Evolutionary conservation across 192 early-diverging fungal genomes (phyloP).

Genomic region (Fimicolochytrium jonesii): DNA sequence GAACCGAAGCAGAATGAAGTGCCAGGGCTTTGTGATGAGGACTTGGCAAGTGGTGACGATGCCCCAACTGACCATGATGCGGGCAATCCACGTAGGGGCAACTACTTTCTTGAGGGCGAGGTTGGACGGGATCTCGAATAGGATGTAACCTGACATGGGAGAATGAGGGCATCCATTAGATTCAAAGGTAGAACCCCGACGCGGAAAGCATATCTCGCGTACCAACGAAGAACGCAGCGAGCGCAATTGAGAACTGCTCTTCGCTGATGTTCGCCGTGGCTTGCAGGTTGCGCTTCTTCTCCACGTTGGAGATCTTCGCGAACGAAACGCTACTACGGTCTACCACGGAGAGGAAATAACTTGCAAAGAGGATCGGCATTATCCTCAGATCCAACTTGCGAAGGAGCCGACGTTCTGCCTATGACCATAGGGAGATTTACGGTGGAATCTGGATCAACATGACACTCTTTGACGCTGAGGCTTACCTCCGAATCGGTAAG

Average conservation of each 20-base stretch:
- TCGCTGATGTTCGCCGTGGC: constrained; percentile 21
- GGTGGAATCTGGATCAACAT: no score
- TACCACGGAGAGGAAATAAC: constrained; percentile 25
- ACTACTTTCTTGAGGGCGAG: constrained; percentile 61
- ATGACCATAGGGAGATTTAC: neutral
- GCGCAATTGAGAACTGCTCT: constrained; percentile 52
- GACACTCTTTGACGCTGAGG: no score
- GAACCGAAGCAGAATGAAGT: constrained; percentile 37
- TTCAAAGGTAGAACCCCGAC: neutral
- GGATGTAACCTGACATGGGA: no score
- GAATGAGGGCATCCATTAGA: neutral
- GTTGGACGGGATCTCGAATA: constrained; percentile 80
- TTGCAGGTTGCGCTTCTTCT: neutral
- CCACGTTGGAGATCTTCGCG: constrained; percentile 18
- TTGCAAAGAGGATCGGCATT: constrained; percentile 20
- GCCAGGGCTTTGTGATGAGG: constrained; percentile 19
- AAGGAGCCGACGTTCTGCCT: constrained; percentile 7
- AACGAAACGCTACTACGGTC: constrained; percentile 26
- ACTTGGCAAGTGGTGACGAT: constrained; percentile 34
- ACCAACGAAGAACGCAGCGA: constrained; percentile 68
- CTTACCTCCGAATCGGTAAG: no score
- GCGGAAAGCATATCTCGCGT: neutral
- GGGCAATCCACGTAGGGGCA: constrained; percentile 50
- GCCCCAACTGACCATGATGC: constrained; percentile 55
- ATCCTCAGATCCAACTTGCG: constrained; percentile 26